Evolutionary conservation across 78 protist species (phyloP).

Genomic region (Dictyostelium intermedium): DNA sequence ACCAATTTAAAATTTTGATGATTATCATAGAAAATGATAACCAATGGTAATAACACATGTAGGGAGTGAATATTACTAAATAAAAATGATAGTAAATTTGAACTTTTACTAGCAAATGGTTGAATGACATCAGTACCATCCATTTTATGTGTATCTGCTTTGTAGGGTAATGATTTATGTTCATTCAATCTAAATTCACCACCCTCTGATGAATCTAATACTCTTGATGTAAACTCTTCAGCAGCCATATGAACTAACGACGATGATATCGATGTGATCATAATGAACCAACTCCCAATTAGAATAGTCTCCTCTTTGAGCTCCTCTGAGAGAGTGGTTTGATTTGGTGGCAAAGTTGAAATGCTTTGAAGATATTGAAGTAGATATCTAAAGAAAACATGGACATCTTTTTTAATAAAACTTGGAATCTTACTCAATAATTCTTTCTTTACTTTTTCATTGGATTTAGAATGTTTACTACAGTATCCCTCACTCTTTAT

Average conservation of each 20-base stretch:
- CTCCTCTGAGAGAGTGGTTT: neutral
- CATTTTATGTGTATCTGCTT: neutral
- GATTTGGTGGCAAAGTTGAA: neutral
- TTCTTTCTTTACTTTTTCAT: neutral
- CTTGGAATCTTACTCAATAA: neutral
- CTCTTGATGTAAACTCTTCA: slow-evolving; percentile 13
- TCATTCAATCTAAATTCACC: neutral
- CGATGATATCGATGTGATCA: slow-evolving; percentile 31
- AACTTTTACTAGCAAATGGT: neutral
- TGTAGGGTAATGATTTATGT: neutral
- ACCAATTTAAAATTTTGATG: slow-evolving; percentile 39
- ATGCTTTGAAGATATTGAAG: slow-evolving; percentile 24
- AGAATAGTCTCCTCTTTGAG: neutral
- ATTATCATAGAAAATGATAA: slow-evolving; percentile 42
- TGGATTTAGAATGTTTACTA: neutral
- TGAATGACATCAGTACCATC: neutral
- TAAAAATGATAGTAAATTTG: slow-evolving; percentile 1
- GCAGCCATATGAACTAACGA: slow-evolving; percentile 39
- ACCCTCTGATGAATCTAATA: neutral
- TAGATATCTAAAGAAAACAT: slow-evolving; percentile 44
- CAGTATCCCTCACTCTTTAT: neutral
- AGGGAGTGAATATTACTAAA: neutral
- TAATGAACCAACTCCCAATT: slow-evolving; percentile 30
- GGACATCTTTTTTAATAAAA: slow-evolving; percentile 25
- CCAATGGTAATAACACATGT: slow-evolving; percentile 1